phyloP scores from a whole-genome alignment of 495 filamentous ascomycete species.

The Penicillium canariense region DNA sequence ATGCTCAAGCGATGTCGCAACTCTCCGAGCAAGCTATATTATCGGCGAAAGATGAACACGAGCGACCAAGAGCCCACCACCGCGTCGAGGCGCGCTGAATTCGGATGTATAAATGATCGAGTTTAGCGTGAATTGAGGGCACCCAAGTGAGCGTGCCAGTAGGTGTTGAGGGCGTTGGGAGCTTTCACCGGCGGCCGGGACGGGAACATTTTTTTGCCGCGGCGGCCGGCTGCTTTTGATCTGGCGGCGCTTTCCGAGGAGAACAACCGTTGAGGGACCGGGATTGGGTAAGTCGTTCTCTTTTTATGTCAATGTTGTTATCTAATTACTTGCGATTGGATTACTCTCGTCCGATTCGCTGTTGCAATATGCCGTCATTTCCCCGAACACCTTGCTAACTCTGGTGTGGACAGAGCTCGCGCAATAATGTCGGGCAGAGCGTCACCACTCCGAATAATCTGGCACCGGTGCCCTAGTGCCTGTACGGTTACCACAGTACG shows the following conservation, averaged over 20 bases:
- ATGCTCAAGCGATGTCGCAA: conserved; percentile 22
- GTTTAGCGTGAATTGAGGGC: conserved; percentile 7
- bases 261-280: conserved; percentile 18
- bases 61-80: conserved; percentile 35
- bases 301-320: background rate
- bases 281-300: conserved; percentile 13
- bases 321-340: background rate
- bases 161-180: conserved; percentile 45
- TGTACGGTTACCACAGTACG: conserved; percentile 17
- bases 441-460: conserved; percentile 29
- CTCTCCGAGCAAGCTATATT: conserved; percentile 20
- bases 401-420: conserved; percentile 14
- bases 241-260: conserved; percentile 27
- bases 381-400: conserved; percentile 13
- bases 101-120: conserved; percentile 2
- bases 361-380: background rate
- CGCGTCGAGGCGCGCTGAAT: conserved; percentile 24
- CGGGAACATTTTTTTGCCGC: conserved; percentile 51
- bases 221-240: conserved; percentile 19
- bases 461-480: conserved; percentile 25
- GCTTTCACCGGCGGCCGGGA: conserved; percentile 46
- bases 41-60: conserved; percentile 23
- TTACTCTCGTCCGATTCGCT: background rate
- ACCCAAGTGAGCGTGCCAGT: conserved; percentile 14
- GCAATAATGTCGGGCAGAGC: conserved; percentile 33